These are phyloP conservation scores for Entomortierella parvispora DNA, from an alignment of 192 early-diverging fungal species.

Conservation along the genomic window DNA sequence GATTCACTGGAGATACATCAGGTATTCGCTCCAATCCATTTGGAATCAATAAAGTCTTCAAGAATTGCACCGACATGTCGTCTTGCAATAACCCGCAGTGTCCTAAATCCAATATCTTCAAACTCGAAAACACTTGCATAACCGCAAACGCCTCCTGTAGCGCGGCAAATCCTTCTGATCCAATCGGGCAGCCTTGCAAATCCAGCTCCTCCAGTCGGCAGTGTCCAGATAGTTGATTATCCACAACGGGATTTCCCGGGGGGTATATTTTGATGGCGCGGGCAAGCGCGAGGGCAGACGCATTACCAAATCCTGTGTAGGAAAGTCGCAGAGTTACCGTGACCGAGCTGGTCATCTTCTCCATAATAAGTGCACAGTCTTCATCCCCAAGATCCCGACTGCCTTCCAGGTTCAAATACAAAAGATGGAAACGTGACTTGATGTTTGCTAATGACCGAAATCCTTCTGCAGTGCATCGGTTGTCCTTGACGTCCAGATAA, in stretches of 20 bases:
- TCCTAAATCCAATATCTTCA: conserved; percentile 31
- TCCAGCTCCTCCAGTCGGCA: conserved; percentile 39
- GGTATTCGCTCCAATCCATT: conserved; percentile 6
- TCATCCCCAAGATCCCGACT: conserved; percentile 21
- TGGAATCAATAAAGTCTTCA: conserved; percentile 19
- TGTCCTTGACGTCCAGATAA: conserved; percentile 46
- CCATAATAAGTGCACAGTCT: conserved; percentile 33
- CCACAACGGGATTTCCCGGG: not conserved
- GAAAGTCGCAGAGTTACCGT: conserved; percentile 24
- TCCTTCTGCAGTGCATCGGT: conserved; percentile 30
- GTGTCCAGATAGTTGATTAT: not conserved
- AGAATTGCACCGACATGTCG: conserved; percentile 3
- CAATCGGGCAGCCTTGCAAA: conserved; percentile 34
- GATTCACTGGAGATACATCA: not conserved
- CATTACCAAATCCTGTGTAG: conserved; percentile 36
- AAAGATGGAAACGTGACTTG: conserved; percentile 25
- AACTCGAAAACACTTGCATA: conserved; percentile 1
- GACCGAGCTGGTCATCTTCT: conserved; percentile 20
- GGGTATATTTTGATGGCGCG: not conserved
- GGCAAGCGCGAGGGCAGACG: conserved; percentile 21
- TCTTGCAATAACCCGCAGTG: conserved; percentile 29
- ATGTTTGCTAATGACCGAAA: conserved; percentile 26
- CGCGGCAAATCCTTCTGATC: conserved; percentile 14
- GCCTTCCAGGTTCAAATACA: conserved; percentile 33
- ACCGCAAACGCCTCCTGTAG: conserved; percentile 3